phyloP scores from a whole-genome alignment of 495 filamentous ascomycete genomes.

The Aspergillus steynii region DNA sequence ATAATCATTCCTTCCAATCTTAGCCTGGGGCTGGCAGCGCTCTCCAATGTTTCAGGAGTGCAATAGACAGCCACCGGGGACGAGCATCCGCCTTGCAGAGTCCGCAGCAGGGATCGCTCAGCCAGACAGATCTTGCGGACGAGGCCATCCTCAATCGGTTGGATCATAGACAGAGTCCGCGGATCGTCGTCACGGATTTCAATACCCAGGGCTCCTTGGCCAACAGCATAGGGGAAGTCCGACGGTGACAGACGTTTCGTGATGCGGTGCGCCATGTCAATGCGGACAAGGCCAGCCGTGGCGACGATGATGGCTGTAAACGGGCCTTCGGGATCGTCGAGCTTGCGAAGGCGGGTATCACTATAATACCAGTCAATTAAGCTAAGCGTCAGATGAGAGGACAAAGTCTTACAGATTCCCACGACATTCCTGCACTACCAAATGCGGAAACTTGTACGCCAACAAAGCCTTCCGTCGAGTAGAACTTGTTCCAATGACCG shows the following conservation, averaged over 20 bases:
- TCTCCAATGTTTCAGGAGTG: neutral
- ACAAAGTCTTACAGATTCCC: constrained; percentile 60
- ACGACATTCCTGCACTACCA: constrained; percentile 68
- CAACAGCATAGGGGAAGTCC: constrained; percentile 74
- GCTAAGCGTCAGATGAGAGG: too few relatives aligned
- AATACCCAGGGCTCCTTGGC: constrained; percentile 76
- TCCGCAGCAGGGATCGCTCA: constrained; percentile 72
- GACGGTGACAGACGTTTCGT: constrained; percentile 62
- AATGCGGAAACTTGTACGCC: constrained; percentile 58
- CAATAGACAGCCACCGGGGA: constrained; percentile 62
- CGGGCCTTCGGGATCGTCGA: constrained; percentile 61
- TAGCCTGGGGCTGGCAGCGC: neutral
- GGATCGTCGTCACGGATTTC: constrained; percentile 70
- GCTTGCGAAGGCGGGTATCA: constrained; percentile 72
- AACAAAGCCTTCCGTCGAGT: constrained; percentile 79
- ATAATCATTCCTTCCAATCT: neutral
- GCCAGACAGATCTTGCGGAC: constrained; percentile 61
- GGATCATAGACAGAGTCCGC: constrained; percentile 50
- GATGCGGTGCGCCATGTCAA: constrained; percentile 63
- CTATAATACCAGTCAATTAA: neutral
- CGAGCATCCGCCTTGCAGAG: constrained; percentile 81
- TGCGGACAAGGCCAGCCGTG: constrained; percentile 68
- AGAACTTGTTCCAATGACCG: constrained; percentile 76
- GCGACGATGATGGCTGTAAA: constrained; percentile 75
- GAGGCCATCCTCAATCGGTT: constrained; percentile 46